A percentile compares a stretch with the other conserved stretches of the same genome.
Conservation (phyloP, 495 filamentous ascomycete genomes). For the Lepraria neglecta region DNA sequence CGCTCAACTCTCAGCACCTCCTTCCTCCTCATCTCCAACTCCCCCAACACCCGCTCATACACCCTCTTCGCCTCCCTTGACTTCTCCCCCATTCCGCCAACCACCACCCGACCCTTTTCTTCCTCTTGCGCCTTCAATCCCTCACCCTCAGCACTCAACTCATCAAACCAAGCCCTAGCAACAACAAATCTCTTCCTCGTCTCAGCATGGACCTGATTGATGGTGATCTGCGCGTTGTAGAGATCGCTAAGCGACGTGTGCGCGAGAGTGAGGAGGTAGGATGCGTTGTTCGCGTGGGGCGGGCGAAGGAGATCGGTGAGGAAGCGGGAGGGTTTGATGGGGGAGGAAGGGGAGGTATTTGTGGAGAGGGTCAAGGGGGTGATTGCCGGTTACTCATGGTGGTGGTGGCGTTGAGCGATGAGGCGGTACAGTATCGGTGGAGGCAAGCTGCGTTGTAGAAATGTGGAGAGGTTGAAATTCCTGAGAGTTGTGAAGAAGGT, state of each 20-base stretch:
- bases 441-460: too few relatives aligned
- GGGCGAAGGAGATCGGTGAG: neutral
- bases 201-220: neutral
- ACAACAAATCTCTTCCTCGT: slow-evolving; percentile 8
- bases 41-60: slow-evolving; percentile 27
- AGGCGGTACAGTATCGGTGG: neutral
- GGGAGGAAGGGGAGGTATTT: neutral
- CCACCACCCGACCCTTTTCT: neutral
- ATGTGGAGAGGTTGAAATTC: too few relatives aligned
- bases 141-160: neutral
- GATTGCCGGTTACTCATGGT: neutral
- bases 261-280: neutral
- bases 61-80: slow-evolving; percentile 35
- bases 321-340: neutral
- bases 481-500: too few relatives aligned
- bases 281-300: neutral
- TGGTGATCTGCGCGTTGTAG: slow-evolving; percentile 1
- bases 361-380: neutral
- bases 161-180: slow-evolving; percentile 2
- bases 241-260: neutral
- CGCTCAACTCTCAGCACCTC: slow-evolving; percentile 6
- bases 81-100: slow-evolving; percentile 19
- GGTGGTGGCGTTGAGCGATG: neutral
- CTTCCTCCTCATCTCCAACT: slow-evolving; percentile 29
- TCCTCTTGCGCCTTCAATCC: neutral